These are phyloP conservation scores for Kodamaea plutei DNA, from an alignment of 1,139 yeast genomes.

Conservation along the genomic window DNA sequence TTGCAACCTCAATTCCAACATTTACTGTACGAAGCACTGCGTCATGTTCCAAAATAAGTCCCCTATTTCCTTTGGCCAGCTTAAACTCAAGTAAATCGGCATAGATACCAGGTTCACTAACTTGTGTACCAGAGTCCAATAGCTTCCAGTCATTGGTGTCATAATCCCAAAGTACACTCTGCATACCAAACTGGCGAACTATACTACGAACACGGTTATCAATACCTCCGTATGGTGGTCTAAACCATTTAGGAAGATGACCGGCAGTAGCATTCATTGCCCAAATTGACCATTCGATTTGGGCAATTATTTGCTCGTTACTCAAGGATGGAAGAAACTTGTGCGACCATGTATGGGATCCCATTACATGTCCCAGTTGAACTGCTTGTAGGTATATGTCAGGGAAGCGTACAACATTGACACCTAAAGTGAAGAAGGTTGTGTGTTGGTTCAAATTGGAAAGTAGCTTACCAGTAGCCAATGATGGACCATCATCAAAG, in stretches of 20 bases:
- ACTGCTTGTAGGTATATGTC: conserved; percentile 60
- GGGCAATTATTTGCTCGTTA: conserved; percentile 82
- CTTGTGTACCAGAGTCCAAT: conserved; percentile 18
- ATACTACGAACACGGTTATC: conserved; percentile 83
- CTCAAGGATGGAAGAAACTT: conserved; percentile 71
- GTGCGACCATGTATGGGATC: conserved; percentile 93
- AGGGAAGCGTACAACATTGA: conserved; percentile 73
- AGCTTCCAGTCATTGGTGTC: conserved; percentile 93
- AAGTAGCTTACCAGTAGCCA: conserved; percentile 59
- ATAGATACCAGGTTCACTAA: conserved; percentile 47
- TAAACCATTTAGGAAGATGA: conserved; percentile 87
- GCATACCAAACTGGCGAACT: conserved; percentile 80
- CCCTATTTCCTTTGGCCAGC: conserved; percentile 34
- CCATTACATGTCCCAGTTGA: conserved; percentile 70
- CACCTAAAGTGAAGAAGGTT: conserved; percentile 84
- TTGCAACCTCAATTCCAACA: conserved; percentile 52
- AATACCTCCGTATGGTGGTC: conserved; percentile 95
- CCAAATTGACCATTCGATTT: conserved; percentile 94
- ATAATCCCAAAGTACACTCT: conserved; percentile 84
- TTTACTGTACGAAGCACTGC: conserved; percentile 63
- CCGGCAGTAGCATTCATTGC: conserved; percentile 94
- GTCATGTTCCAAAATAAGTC: conserved; percentile 84
- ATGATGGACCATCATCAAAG: conserved; percentile 93
- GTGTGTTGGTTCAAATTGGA: conserved; percentile 45
- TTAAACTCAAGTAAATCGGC: conserved; percentile 55